phyloP scores from a whole-genome alignment of 192 early-diverging fungal genomes.

The Oehlia diaphana region DNA sequence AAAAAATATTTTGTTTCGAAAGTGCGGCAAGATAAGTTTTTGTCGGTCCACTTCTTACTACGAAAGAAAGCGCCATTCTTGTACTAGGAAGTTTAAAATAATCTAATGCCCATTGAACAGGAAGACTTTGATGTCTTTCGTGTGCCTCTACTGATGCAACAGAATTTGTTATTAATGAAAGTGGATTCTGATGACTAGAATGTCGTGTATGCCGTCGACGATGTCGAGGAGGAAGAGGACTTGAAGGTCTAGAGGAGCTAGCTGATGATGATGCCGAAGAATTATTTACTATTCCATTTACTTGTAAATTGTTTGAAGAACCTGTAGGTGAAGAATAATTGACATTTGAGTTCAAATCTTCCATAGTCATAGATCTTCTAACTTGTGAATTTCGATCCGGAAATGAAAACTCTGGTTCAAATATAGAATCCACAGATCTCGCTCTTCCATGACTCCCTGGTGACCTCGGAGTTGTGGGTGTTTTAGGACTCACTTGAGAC shows the following conservation, averaged over 20 bases:
- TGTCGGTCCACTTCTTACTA: background rate
- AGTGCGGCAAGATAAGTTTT: conserved; percentile 15
- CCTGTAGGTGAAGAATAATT: background rate
- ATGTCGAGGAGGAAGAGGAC: background rate
- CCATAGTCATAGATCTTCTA: background rate
- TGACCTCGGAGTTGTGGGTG: background rate
- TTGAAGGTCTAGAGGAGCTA: conserved; percentile 4
- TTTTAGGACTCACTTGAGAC: background rate
- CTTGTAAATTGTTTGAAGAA: conserved; percentile 1
- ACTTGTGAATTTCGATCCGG: background rate
- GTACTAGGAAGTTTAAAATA: conserved; percentile 22
- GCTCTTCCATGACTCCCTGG: conserved; percentile 6
- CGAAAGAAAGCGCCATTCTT: conserved; percentile 8
- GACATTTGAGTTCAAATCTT: background rate
- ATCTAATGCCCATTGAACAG: conserved; percentile 2
- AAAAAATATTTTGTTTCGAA: conserved; percentile 26
- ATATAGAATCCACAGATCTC: conserved; percentile 14
- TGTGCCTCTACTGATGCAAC: background rate
- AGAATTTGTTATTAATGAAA: conserved; percentile 12
- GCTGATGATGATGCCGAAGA: background rate
- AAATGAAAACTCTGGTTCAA: conserved; percentile 3
- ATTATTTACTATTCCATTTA: background rate
- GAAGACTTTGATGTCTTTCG: background rate
- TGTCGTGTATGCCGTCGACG: background rate
- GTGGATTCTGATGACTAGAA: background rate